phyloP scores from a whole-genome alignment of 164 flowering plant genomes.

The Umbilicus rupestris region DNA sequence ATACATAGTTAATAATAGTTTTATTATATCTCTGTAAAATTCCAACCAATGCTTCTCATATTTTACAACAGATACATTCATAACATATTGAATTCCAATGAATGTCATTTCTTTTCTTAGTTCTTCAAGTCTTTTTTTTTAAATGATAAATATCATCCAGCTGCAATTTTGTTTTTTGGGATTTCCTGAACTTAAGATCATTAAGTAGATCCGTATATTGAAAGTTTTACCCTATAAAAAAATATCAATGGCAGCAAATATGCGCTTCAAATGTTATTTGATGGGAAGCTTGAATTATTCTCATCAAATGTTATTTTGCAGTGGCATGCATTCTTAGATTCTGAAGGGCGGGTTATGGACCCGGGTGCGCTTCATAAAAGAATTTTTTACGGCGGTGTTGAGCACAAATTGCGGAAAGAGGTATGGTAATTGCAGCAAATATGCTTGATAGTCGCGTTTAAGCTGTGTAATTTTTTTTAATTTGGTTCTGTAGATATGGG shows the following conservation, averaged over 20 bases:
- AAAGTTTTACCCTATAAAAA: not conserved
- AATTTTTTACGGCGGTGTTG: conserved; percentile 92
- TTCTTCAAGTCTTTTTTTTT: not conserved
- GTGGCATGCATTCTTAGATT: conserved; percentile 81
- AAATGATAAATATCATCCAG: not conserved
- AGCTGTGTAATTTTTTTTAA: conserved; percentile 2
- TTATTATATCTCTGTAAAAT: too few species aligned
- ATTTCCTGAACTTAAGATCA: not conserved
- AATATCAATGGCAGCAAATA: too few species aligned
- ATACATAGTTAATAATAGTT: too few species aligned
- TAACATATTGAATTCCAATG: not conserved
- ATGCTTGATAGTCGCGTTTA: not conserved
- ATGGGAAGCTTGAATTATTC: not conserved
- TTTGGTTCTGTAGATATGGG: conserved; percentile 60
- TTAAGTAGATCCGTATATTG: not conserved
- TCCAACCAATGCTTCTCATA: too few species aligned
- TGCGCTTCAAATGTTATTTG: not conserved
- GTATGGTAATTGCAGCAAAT: conserved; percentile 26
- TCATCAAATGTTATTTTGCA: conserved; percentile 21
- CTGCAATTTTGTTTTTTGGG: not conserved
- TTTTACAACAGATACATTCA: too few species aligned
- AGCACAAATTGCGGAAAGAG: conserved; percentile 67
- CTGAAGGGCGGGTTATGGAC: conserved; percentile 77
- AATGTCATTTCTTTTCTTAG: not conserved
- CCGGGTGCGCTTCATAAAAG: conserved; percentile 62